Evolutionary conservation across 768 basidiomycete species (phyloP).

Genomic region (Trametes elegans): DNA sequence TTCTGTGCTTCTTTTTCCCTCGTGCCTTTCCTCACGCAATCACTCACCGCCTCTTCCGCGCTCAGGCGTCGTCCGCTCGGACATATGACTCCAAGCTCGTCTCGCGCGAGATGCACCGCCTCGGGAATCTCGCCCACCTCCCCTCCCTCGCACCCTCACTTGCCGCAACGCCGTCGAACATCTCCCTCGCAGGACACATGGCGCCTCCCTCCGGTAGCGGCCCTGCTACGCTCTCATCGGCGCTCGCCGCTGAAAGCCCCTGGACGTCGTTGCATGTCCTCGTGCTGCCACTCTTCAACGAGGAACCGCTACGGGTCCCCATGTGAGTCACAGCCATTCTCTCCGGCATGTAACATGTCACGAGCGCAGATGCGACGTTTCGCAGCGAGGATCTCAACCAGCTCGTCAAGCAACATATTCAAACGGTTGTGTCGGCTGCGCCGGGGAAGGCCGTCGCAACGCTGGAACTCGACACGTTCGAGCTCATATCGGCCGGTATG

Average conservation of each 20-base stretch:
- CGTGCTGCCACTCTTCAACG: conserved; percentile 89
- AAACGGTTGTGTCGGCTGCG: conserved; percentile 64
- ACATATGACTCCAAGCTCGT: conserved; percentile 82
- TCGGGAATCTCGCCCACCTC: conserved; percentile 59
- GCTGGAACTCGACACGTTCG: conserved; percentile 76
- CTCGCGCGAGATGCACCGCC: conserved; percentile 81
- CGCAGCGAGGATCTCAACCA: conserved; percentile 83
- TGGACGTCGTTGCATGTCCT: conserved; percentile 86
- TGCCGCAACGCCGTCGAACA: conserved; percentile 48
- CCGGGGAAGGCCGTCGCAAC: conserved; percentile 72
- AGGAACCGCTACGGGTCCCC: conserved; percentile 79
- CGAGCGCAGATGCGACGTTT: background rate
- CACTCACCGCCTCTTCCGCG: background rate
- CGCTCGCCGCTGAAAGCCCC: conserved; percentile 56
- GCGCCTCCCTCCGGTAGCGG: conserved; percentile 3
- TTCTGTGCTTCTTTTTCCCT: conserved; percentile 3
- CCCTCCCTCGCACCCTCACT: conserved; percentile 53
- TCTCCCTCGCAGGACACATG: conserved; percentile 32
- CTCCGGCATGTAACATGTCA: background rate
- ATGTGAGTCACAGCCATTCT: conserved; percentile 50
- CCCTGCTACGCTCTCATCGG: background rate
- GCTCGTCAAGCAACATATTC: conserved; percentile 78
- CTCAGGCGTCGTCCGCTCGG: conserved; percentile 34
- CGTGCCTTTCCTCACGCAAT: background rate
- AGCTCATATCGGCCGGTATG: conserved; percentile 87